Evolutionary conservation across 441 rosid genomes (phyloP), one percentile per base, ranked within the genome.

Genomic region (Iberis amara): DNA sequence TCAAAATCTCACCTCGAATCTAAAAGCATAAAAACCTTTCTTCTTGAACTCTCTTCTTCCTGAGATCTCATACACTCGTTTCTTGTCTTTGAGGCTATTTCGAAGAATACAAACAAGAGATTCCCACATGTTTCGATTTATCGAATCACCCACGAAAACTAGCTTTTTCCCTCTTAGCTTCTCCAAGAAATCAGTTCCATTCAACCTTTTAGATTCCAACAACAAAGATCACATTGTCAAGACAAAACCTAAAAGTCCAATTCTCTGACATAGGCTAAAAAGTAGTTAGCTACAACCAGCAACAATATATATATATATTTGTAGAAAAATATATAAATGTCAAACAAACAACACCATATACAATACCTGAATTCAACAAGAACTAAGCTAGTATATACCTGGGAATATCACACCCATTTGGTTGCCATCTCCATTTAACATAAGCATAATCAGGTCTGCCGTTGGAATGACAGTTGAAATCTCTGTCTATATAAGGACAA

Each of bases 51-150:
- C 81, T 0, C 61, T 71, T 57, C 70, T 69, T 31, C 86, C 85
- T 0, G 86, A 78, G 18, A 76, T 72, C 69, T 83, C 86, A 11
- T 67, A 68, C 5, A 83, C 83, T 55, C 73, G 67, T 62, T 70
- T 71, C 81, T 76, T 78, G 66, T 75, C 59, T 55, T 51, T 59
- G 61, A 78, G 41, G 47, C 81, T 72, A 41, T 69, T 64, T 30
- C 74, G 64, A 51, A 83, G 85, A 36, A 83, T 73, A 54, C 86
- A 83, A 55, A 83, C 82, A 52, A 83, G 74, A 37, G 90, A 83
- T 50, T 83, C 86, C 90, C 90, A 83, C 86, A 83, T 78, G 72
- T 83, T 83, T 55, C 86, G 24, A 65, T 76, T 83, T 31, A 80
- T 70, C 0, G 90, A 83, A 61, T 83, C 84, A 8, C 84, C 90